These are phyloP conservation scores for Cenchrus fungigraminus DNA, from an alignment of 176 grass and related monocot genomes.

Conservation along the genomic window DNA sequence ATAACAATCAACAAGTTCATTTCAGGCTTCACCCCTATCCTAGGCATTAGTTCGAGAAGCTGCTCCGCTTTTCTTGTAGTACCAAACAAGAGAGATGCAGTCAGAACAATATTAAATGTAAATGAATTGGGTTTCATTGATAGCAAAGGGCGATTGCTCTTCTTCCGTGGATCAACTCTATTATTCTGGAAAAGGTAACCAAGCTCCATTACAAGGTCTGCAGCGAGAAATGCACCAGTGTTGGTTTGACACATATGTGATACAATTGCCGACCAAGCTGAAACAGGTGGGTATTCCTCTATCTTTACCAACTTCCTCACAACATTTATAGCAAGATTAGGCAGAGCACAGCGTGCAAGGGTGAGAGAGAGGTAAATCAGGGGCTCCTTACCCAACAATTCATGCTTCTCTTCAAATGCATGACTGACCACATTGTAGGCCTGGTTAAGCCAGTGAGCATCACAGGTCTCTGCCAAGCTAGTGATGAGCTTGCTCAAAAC, in stretches of 20 bases:
- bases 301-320: conserved; percentile 82
- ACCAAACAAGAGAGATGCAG: conserved; percentile 71
- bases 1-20: conserved; percentile 67
- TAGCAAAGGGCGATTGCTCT: conserved; percentile 65
- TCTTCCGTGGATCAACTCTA: conserved; percentile 74
- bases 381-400: conserved; percentile 70
- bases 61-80: conserved; percentile 79
- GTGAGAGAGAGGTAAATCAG: conserved; percentile 79
- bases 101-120: conserved; percentile 70
- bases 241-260: conserved; percentile 76
- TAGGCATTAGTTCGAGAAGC: conserved; percentile 82
- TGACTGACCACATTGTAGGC: conserved; percentile 65
- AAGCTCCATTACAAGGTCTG: conserved; percentile 83
- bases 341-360: conserved; percentile 56
- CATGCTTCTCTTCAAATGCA: conserved; percentile 48
- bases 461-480: conserved; percentile 63
- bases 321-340: conserved; percentile 72
- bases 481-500: conserved; percentile 77
- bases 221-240: conserved; percentile 65
- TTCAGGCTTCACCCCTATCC: conserved; percentile 70
- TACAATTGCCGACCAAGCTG: conserved; percentile 68
- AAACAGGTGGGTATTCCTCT: conserved; percentile 71
- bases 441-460: conserved; percentile 63
- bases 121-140: conserved; percentile 79
- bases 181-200: conserved; percentile 82